phyloP scores from a whole-genome alignment of 1,139 yeast genomes.

The Pichia sp. region DNA sequence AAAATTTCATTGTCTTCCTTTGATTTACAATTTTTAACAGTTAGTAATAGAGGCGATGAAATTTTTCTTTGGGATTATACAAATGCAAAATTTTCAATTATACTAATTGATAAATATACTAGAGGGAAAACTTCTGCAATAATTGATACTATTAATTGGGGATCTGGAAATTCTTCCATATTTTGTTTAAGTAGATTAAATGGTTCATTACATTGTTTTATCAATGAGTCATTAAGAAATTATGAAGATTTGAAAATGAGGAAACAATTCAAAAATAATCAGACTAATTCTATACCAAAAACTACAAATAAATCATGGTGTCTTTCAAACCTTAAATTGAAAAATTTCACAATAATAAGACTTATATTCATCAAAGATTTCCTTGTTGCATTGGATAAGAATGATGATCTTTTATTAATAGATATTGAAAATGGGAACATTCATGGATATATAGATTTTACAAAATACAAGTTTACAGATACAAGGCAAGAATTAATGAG shows the following conservation, averaged over 20 bases:
- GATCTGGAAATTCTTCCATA: constrained; percentile 37
- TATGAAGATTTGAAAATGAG: constrained; percentile 8
- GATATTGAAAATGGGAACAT: constrained; percentile 17
- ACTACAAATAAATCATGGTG: constrained; percentile 28
- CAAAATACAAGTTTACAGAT: not conserved
- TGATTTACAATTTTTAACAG: constrained; percentile 55
- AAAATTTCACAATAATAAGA: constrained; percentile 5
- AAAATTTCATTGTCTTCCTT: constrained; percentile 56
- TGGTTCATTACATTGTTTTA: constrained; percentile 64
- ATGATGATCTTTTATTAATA: constrained; percentile 17
- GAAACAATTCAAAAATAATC: not conserved
- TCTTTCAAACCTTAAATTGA: constrained; percentile 28
- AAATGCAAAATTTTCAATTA: constrained; percentile 44
- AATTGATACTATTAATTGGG: constrained; percentile 52
- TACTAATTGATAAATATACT: constrained; percentile 51
- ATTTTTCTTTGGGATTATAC: constrained; percentile 62
- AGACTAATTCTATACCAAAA: not conserved
- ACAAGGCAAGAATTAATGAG: not conserved
- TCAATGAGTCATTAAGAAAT: constrained; percentile 24
- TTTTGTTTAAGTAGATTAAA: constrained; percentile 50
- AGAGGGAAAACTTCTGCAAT: constrained; percentile 62
- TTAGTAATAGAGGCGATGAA: constrained; percentile 54
- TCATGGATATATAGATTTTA: constrained; percentile 2
- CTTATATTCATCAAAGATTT: constrained; percentile 6
- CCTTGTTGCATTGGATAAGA: constrained; percentile 10